These are phyloP conservation scores for Silene vulgaris DNA, from an alignment of 179 eudicot genomes.

Conservation along the genomic window DNA sequence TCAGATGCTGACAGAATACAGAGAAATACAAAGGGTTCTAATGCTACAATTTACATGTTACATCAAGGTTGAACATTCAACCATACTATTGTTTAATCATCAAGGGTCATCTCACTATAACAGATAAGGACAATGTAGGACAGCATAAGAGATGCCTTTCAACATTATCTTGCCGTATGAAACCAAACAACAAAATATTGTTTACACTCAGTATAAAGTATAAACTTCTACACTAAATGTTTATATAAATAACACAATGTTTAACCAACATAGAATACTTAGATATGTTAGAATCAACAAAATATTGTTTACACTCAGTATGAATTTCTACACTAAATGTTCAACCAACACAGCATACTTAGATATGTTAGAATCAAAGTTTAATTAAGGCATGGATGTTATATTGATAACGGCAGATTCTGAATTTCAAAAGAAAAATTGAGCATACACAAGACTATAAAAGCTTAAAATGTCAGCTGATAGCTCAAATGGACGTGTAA, in stretches of 20 bases:
- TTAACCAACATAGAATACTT: neutral
- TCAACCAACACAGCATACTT: neutral
- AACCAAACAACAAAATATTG: neutral
- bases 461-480: neutral
- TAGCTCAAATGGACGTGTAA: too few relatives aligned
- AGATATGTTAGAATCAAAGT: neutral
- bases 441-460: neutral
- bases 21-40: neutral
- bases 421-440: neutral
- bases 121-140: neutral
- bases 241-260: neutral
- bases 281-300: neutral
- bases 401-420: too few relatives aligned
- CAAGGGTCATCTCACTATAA: neutral
- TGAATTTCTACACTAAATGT: neutral
- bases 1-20: constrained; percentile 7
- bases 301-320: neutral
- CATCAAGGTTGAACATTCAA: constrained; percentile 7
- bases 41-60: constrained; percentile 11
- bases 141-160: neutral
- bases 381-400: neutral
- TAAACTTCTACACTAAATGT: neutral
- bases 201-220: neutral
- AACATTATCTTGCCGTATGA: constrained; percentile 3
- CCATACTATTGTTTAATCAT: neutral